Evolutionary conservation across 202 grass and related monocot species (phyloP).

Genomic region (Cymbopogon flexuosus): DNA sequence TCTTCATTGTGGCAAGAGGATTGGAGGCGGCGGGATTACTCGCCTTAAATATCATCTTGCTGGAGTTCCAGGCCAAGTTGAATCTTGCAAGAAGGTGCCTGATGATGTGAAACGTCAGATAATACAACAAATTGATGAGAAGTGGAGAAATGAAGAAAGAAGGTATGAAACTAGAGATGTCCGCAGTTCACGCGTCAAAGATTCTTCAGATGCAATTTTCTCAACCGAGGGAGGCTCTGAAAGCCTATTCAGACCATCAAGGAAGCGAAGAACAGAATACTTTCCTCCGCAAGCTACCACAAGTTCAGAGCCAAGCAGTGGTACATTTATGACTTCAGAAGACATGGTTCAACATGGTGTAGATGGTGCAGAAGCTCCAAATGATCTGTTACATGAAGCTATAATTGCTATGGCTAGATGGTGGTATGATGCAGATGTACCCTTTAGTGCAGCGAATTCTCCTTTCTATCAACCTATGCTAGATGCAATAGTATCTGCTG

Average conservation of each 20-base stretch:
- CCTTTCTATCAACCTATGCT: conserved; percentile 65
- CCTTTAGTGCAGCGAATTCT: conserved; percentile 58
- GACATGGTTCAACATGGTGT: conserved; percentile 5
- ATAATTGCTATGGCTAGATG: conserved; percentile 63
- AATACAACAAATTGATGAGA: conserved; percentile 49
- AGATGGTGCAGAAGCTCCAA: conserved; percentile 10
- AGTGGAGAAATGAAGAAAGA: conserved; percentile 49
- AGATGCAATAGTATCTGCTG: conserved; percentile 49
- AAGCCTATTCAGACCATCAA: conserved; percentile 26
- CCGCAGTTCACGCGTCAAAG: not conserved
- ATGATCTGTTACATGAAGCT: conserved; percentile 47
- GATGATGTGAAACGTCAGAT: conserved; percentile 61
- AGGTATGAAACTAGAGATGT: conserved; percentile 22
- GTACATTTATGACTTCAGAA: not conserved
- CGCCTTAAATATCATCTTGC: conserved; percentile 72
- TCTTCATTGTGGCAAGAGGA: conserved; percentile 62
- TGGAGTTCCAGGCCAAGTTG: conserved; percentile 67
- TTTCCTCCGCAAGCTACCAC: conserved; percentile 5
- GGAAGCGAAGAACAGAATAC: conserved; percentile 35
- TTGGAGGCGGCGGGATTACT: conserved; percentile 56
- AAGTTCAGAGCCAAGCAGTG: conserved; percentile 24
- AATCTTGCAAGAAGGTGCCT: conserved; percentile 70
- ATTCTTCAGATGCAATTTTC: conserved; percentile 22
- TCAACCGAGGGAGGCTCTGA: conserved; percentile 15
- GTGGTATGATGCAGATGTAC: conserved; percentile 55